Evolutionary conservation across 2,329 filamentous ascomycete genomes (phyloP), one percentile per base, ranked within the genome.

Genomic region (Epichloe sibirici): DNA sequence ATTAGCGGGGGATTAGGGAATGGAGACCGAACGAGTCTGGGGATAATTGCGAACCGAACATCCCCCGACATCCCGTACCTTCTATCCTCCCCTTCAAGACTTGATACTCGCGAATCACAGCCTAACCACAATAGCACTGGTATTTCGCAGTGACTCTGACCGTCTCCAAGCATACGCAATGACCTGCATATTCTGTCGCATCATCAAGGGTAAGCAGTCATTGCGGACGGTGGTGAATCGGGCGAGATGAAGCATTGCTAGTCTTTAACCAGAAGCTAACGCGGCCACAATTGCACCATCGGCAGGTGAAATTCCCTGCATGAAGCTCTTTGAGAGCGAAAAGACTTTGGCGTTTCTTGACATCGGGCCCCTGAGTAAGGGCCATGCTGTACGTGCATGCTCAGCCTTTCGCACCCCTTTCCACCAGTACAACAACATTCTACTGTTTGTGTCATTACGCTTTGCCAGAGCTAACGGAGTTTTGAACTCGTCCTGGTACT

Each of bases 301-400:
- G 7, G 6, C 62, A 96, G 90, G 90, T 59, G 91, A 97, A 56
- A 96, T 98, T 68, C 93, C 93, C 48, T 91, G 83, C 61, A 85
- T 97, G 77, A 98, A 96, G 79, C 83, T 98, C 71, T 90, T 88
- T 66, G 93, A 98, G 73, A 93, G 81, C 62, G 87, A 95, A 39
- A 95, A 91, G 74, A 88, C 91, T 45, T 77, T 95, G 57, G 93
- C 93, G 9, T 98, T 98, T 70, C 85, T 98, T 59, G 93, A 98
- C 69, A 96, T 98, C 71, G 85, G 89, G 58, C 93, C 93, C 4
- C 74, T 97, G 23, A 89, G 85, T 69, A 80, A 80, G 65, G 93
- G 93, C 53, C 93, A 98, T 65, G 88, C 90, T 59, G 91, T 96
- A 76, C 63, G 82, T 69, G n/a, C 17, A 11, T 25, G 6, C 21